Base-by-base conservation (phyloP, 1,284 basidiomycete genomes). In the Coniferiporia weirii region DNA sequence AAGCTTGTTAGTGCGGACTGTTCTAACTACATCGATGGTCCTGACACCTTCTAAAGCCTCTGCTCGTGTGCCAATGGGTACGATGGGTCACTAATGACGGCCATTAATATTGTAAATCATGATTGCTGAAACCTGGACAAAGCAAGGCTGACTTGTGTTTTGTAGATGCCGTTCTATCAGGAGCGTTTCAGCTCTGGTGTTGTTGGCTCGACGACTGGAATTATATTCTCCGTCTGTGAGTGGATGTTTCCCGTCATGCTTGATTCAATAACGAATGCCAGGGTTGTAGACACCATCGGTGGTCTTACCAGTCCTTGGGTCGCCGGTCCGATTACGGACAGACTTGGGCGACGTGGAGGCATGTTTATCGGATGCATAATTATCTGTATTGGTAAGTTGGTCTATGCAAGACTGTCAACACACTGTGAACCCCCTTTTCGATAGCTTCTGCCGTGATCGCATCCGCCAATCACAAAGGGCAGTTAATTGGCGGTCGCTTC, bases 301-400 rank as follows among this genome's bases (percentile, higher is more conserved):
- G 61, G 52, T 55, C 61, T 61, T 57, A 53, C 62, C 17, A 65
- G 64, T 52, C 65, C 68, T 12, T 68, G 65, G 64, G 57, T 66
- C 38, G 66, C 66, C 17, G 63, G 64, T 1, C 62, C 63, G 19
- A 43, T 66, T 34, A 61, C 62, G 15, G 79, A 81, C 67, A 69
- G 70, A 32, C 74, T 76, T 54, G 81, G 81, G 19, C 76, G 81
- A 52, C 74, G 79, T 20, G 76, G 75, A 22, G 80, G 78, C 57
- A 83, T 83, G 80, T 77, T 76, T 59, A 60, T 72, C 35, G 81
- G 81, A 22, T 72, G 74, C 47, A 13, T 77, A 15, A 76, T 80
- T 59, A 76, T 80, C 56, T 46, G 56, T 43, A 54, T 59, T 72
- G 75, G 75, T 61, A 44, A 50, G 17, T 12, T 27, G 10, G 15